Conservation (phyloP, 768 basidiomycete genomes). For the Podaxis carcinomalis region DNA sequence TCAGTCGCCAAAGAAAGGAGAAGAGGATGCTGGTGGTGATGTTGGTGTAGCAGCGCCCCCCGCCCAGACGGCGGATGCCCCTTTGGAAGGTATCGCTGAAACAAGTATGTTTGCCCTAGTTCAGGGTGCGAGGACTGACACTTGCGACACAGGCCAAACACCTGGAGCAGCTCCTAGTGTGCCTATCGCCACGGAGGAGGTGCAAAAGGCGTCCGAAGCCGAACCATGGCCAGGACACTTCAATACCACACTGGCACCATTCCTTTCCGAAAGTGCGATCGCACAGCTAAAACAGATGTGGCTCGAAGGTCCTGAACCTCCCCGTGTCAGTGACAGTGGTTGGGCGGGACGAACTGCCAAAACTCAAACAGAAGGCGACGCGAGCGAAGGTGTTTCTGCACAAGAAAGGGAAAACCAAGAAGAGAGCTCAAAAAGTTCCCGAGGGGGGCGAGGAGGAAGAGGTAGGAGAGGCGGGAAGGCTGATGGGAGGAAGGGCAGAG, state of each 20-base stretch:
- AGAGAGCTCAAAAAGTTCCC: not conserved
- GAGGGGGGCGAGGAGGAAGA: slow-evolving; percentile 20
- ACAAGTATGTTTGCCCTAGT: not conserved
- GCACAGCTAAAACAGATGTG: slow-evolving; percentile 66
- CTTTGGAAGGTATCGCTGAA: slow-evolving; percentile 15
- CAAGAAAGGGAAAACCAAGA: slow-evolving; percentile 10
- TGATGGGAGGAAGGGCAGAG: slow-evolving; percentile 40
- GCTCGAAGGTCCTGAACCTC: slow-evolving; percentile 78
- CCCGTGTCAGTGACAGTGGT: slow-evolving; percentile 67
- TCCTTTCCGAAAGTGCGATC: slow-evolving; percentile 60
- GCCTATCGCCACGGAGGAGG: not conserved
- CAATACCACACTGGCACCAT: slow-evolving; percentile 49
- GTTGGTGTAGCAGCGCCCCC: slow-evolving; percentile 12
- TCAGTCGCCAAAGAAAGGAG: slow-evolving; percentile 43
- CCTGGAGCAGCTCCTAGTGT: not conserved
- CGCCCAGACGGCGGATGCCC: slow-evolving; percentile 19
- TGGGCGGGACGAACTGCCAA: slow-evolving; percentile 55
- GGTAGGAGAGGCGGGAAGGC: slow-evolving; percentile 31
- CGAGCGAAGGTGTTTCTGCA: not conserved
- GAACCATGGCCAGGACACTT: slow-evolving; percentile 69
- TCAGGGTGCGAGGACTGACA: not conserved
- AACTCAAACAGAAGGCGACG: slow-evolving; percentile 21
- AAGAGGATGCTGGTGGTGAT: slow-evolving; percentile 5
- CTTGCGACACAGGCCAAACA: slow-evolving; percentile 6
- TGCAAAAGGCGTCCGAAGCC: slow-evolving; percentile 18